phyloP scores from a whole-genome alignment of 805 yeast species.

The Lipomyces mesembrius region DNA sequence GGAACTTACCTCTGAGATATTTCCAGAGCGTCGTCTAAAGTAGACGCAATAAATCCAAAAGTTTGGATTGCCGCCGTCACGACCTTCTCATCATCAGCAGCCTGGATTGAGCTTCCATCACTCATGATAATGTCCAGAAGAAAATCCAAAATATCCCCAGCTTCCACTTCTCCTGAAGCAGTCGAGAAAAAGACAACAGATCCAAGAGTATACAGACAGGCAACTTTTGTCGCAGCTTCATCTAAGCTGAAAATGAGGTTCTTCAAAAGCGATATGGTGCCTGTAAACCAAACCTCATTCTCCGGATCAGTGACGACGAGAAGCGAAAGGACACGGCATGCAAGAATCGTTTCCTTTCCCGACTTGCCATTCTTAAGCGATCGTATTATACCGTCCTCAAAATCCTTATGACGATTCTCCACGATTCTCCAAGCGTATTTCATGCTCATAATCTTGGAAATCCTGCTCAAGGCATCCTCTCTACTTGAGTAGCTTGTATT shows the following conservation, averaged over 20 bases:
- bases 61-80: constrained; percentile 35
- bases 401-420: constrained; percentile 27
- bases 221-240: constrained; percentile 20
- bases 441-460: constrained; percentile 27
- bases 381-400: constrained; percentile 25
- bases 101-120: constrained; percentile 36
- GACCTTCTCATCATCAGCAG: constrained; percentile 35
- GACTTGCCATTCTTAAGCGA: constrained; percentile 25
- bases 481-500: constrained; percentile 19
- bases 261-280: constrained; percentile 14
- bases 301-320: constrained; percentile 35
- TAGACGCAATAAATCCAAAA: constrained; percentile 33
- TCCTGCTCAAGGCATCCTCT: constrained; percentile 30
- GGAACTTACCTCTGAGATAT: constrained; percentile 22
- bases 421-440: constrained; percentile 33
- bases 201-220: constrained; percentile 26
- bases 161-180: constrained; percentile 16
- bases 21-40: constrained; percentile 24
- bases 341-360: constrained; percentile 22
- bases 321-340: constrained; percentile 24
- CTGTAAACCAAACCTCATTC: constrained; percentile 16
- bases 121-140: constrained; percentile 32
- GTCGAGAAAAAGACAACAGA: constrained; percentile 28
- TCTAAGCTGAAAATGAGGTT: constrained; percentile 14
- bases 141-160: constrained; percentile 19